Evolutionary conservation across 2,329 filamentous ascomycete species (phyloP).

Genomic region (Stemphylium vesicarium): DNA sequence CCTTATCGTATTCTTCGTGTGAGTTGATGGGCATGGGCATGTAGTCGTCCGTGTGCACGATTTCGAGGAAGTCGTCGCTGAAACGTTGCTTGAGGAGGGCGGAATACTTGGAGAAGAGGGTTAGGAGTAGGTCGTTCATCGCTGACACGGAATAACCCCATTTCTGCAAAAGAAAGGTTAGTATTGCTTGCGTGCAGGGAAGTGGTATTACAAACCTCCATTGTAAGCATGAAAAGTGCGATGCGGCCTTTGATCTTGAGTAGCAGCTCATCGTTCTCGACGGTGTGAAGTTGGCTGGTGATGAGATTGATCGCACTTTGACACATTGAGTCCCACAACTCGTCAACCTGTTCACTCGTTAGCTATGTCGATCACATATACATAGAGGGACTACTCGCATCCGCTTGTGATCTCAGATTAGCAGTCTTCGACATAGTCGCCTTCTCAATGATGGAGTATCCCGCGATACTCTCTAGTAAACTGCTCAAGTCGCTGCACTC

Average conservation of each 20-base stretch:
- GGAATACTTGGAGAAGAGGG: constrained; percentile 91
- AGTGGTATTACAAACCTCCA: constrained; percentile 71
- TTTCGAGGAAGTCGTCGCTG: constrained; percentile 94
- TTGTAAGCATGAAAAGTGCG: constrained; percentile 94
- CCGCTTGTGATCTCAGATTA: constrained; percentile 77
- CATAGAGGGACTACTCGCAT: constrained; percentile 63
- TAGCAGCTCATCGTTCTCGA: constrained; percentile 87
- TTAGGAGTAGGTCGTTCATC: constrained; percentile 85
- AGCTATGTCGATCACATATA: background rate
- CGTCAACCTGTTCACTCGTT: constrained; percentile 72
- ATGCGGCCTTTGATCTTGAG: constrained; percentile 95
- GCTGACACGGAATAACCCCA: constrained; percentile 87
- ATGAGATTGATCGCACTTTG: constrained; percentile 84
- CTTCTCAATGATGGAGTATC: constrained; percentile 95
- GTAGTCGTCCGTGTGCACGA: constrained; percentile 92
- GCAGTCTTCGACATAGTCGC: constrained; percentile 88
- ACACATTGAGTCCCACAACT: constrained; percentile 98
- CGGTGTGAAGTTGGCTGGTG: constrained; percentile 74
- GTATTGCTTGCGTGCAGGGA: constrained; percentile 8
- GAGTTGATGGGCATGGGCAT: constrained; percentile 99
- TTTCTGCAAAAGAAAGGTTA: constrained; percentile 58
- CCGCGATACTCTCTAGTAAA: constrained; percentile 89
- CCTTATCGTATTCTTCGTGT: constrained; percentile 90
- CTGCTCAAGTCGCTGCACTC: constrained; percentile 87
- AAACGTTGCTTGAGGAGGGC: constrained; percentile 89